phyloP scores from a whole-genome alignment of 225 moss, liverwort and hornwort genomes.

The Physcomitrium patens region DNA sequence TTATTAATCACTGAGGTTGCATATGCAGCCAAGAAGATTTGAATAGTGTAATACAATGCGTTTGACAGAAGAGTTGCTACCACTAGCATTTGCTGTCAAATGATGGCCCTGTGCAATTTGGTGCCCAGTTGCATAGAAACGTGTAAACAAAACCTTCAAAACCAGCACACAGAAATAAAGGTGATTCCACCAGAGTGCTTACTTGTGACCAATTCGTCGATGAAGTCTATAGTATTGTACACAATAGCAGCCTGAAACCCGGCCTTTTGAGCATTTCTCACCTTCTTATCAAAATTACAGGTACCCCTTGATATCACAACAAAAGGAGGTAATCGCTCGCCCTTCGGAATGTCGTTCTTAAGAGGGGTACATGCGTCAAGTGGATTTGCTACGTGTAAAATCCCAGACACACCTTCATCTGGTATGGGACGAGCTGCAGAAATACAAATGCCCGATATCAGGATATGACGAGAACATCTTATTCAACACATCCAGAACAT shows the following conservation, averaged over 20 bases:
- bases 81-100: not conserved
- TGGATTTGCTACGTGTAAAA: constrained; percentile 73
- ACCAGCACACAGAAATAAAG: constrained; percentile 14
- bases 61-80: too few species aligned
- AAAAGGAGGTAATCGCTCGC: constrained; percentile 55
- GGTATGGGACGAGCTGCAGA: constrained; percentile 77
- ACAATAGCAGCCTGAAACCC: constrained; percentile 91
- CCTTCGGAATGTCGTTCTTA: constrained; percentile 55
- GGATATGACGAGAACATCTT: too few species aligned
- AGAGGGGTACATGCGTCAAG: constrained; percentile 72
- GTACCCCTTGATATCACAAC: constrained; percentile 80
- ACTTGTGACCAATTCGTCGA: constrained; percentile 90
- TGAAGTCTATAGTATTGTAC: constrained; percentile 80
- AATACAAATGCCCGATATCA: constrained; percentile 18
- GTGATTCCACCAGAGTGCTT: constrained; percentile 32
- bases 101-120: not conserved
- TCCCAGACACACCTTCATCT: constrained; percentile 72
- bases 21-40: too few species aligned
- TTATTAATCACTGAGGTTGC: not conserved
- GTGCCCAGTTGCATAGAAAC: constrained; percentile 10
- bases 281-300: constrained; percentile 92
- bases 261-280: constrained; percentile 88
- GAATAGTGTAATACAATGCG: too few species aligned
- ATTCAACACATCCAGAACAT: too few species aligned
- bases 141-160: not conserved